phyloP scores from a whole-genome alignment of 139 green algal species.

The Marvania coccoides region DNA sequence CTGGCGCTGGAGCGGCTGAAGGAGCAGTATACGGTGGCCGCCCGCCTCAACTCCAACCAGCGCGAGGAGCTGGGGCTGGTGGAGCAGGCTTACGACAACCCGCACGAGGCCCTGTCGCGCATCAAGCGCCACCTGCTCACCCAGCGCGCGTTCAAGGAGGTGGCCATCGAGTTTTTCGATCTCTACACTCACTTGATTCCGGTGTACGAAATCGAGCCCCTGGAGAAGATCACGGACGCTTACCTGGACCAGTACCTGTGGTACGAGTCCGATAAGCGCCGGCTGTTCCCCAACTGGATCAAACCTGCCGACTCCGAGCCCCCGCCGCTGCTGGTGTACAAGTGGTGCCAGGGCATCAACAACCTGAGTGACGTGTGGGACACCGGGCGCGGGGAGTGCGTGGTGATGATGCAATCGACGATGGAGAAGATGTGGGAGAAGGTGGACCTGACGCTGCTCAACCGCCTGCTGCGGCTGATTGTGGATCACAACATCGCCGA shows the following conservation, averaged over 20 bases:
- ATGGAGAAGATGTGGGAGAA: slow-evolving; percentile 99
- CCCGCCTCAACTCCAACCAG: slow-evolving; percentile 93
- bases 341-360: slow-evolving; percentile 95
- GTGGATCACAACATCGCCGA: slow-evolving; percentile 98
- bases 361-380: slow-evolving; percentile 95
- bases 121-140: slow-evolving; percentile 99
- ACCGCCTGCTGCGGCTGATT: slow-evolving; percentile 94
- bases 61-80: slow-evolving; percentile 98
- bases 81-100: slow-evolving; percentile 99
- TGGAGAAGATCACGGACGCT: slow-evolving; percentile 99
- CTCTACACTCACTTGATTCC: slow-evolving; percentile 95
- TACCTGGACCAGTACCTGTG: slow-evolving; percentile 88
- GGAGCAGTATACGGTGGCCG: slow-evolving; percentile 94
- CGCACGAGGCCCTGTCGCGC: slow-evolving; percentile 92
- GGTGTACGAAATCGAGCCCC: slow-evolving; percentile 97
- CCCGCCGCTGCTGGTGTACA: slow-evolving; percentile 97
- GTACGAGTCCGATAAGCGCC: slow-evolving; percentile 91
- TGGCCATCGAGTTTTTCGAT: slow-evolving; percentile 86
- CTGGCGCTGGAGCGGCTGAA: slow-evolving; percentile 97
- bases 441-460: slow-evolving; percentile 96
- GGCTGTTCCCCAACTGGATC: slow-evolving; percentile 99
- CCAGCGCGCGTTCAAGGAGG: slow-evolving; percentile 97
- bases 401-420: slow-evolving; percentile 94
- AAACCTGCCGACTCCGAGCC: slow-evolving; percentile 96
- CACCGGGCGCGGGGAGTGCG: slow-evolving; percentile 90